These are phyloP conservation scores for Globisporangium radiosum DNA, from an alignment of 352 stramenopile genomes.

Conservation along the genomic window DNA sequence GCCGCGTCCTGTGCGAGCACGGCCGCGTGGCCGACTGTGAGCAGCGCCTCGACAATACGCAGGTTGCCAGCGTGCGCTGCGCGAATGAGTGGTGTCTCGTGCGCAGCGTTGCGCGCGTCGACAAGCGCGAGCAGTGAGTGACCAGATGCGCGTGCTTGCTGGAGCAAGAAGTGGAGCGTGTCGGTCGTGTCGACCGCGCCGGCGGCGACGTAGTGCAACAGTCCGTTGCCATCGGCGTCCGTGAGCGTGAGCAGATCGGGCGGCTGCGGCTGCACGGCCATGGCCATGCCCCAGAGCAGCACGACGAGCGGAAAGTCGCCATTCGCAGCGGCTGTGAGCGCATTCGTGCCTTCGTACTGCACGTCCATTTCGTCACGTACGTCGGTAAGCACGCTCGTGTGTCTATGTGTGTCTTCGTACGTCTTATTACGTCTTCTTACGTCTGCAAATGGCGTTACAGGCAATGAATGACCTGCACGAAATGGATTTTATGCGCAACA, in stretches of 20 bases:
- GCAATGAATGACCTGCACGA: too few relatives aligned
- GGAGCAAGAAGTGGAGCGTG: constrained; percentile 77
- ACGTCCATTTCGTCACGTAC: constrained; percentile 50
- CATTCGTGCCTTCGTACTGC: constrained; percentile 67
- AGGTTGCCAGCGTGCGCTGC: constrained; percentile 68
- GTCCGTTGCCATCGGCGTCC: constrained; percentile 43
- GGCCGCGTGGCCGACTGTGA: constrained; percentile 44
- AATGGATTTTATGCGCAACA: too few relatives aligned
- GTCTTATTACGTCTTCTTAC: too few relatives aligned
- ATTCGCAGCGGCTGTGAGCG: constrained; percentile 66
- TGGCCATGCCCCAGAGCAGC: constrained; percentile 80
- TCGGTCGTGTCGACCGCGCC: constrained; percentile 37
- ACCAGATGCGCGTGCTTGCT: constrained; percentile 43
- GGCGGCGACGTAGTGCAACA: constrained; percentile 61
- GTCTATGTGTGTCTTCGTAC: too few relatives aligned
- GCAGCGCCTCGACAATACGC: constrained; percentile 45
- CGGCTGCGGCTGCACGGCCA: constrained; percentile 47
- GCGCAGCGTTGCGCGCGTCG: constrained; percentile 45
- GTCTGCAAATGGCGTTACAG: too few relatives aligned
- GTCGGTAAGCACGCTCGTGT: too few relatives aligned
- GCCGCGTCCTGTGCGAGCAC: constrained; percentile 41
- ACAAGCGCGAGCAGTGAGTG: constrained; percentile 26
- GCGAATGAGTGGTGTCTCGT: constrained; percentile 74
- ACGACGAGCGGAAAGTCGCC: constrained; percentile 83
- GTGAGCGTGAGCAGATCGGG: constrained; percentile 40